These are phyloP conservation scores for Kondoa malvinella DNA, from an alignment of 768 basidiomycete genomes.

Conservation along the genomic window DNA sequence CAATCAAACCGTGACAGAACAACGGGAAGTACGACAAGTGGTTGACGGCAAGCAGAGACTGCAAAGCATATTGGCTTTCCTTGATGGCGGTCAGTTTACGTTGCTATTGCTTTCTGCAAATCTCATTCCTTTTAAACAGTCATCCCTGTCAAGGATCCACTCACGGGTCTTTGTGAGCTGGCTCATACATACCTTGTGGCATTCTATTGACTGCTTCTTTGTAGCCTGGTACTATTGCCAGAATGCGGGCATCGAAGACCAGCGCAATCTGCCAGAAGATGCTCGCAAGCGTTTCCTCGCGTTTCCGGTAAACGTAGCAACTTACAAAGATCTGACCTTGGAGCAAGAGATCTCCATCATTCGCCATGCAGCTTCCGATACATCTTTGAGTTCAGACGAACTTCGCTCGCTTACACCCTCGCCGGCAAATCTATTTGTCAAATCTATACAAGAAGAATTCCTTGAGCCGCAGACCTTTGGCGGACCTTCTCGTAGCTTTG, in stretches of 20 bases:
- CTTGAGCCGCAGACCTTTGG: neutral
- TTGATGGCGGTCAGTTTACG: neutral
- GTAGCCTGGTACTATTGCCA: too few relatives aligned
- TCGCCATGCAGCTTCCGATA: too few relatives aligned
- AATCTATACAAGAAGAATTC: neutral
- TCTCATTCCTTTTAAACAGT: neutral
- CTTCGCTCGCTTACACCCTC: neutral
- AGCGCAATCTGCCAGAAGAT: too few relatives aligned
- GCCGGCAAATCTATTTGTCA: neutral
- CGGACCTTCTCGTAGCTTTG: neutral
- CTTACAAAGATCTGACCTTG: too few relatives aligned
- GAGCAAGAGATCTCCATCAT: too few relatives aligned
- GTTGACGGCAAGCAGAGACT: neutral
- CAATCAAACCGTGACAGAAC: neutral
- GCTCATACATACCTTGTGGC: too few relatives aligned
- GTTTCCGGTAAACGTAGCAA: too few relatives aligned
- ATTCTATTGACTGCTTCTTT: too few relatives aligned
- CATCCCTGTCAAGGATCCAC: neutral
- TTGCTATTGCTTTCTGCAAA: neutral
- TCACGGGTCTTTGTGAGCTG: too few relatives aligned
- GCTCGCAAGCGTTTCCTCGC: too few relatives aligned
- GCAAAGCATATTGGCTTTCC: neutral
- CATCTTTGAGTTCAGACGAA: neutral
- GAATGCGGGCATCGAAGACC: too few relatives aligned
- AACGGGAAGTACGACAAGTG: neutral